These are phyloP conservation scores for Senna tora DNA, from an alignment of 306 rosid species.

Conservation along the genomic window DNA sequence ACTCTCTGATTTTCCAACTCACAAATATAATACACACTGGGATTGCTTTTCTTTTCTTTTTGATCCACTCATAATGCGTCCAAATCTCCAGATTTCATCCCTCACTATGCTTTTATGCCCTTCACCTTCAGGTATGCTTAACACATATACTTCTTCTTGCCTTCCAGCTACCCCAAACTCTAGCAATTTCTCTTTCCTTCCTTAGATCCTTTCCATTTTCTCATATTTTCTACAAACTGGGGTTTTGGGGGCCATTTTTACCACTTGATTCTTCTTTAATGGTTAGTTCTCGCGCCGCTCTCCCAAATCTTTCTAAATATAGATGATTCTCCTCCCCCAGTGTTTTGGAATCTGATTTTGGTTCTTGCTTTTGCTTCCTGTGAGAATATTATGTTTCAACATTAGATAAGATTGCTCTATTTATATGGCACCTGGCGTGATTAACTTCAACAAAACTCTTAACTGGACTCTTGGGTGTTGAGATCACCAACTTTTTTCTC, in stretches of 20 bases:
- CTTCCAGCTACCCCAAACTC: neutral
- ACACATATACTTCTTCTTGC: neutral
- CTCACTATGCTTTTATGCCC: neutral
- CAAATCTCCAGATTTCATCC: slow-evolving; percentile 28
- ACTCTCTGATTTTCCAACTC: slow-evolving; percentile 41
- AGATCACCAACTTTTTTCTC: slow-evolving; percentile 39
- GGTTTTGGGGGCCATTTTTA: neutral
- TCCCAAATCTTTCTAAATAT: slow-evolving; percentile 1
- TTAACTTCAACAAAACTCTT: neutral
- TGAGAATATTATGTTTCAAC: slow-evolving; percentile 2
- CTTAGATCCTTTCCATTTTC: slow-evolving; percentile 34
- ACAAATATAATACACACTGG: neutral
- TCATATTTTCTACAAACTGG: slow-evolving; percentile 1
- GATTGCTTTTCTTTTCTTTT: slow-evolving; percentile 32
- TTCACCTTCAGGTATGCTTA: slow-evolving; percentile 23
- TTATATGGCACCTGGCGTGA: neutral
- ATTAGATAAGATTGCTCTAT: slow-evolving; percentile 6
- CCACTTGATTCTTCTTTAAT: neutral
- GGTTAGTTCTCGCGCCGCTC: neutral
- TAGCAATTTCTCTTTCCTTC: neutral
- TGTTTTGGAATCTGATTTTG: slow-evolving; percentile 16
- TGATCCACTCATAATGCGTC: slow-evolving; percentile 24
- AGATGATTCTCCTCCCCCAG: neutral
- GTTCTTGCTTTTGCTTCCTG: slow-evolving; percentile 10
- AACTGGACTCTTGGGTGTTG: slow-evolving; percentile 16